These are phyloP conservation scores for Castanea crenata DNA, from an alignment of 306 rosid genomes.

Conservation along the genomic window DNA sequence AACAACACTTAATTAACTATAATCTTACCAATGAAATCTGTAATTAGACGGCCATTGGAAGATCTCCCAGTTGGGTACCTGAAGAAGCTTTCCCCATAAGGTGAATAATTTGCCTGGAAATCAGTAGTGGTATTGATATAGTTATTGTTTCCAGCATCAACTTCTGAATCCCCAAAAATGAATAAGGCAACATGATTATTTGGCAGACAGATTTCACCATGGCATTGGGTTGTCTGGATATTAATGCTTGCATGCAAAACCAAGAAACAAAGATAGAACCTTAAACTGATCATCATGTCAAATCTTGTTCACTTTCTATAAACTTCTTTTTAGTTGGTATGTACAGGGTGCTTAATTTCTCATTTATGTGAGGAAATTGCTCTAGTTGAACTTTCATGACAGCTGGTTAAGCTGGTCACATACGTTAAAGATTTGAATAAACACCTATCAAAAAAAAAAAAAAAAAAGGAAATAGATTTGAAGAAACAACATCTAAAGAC, in stretches of 20 bases:
- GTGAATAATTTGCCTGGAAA: not conserved
- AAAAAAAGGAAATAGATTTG: no score
- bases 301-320: not conserved
- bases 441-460: no score
- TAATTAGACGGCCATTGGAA: constrained; percentile 3
- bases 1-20: not conserved
- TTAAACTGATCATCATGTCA: constrained; percentile 12
- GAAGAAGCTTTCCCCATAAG: not conserved
- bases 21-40: constrained; percentile 48
- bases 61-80: not conserved
- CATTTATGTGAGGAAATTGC: no score
- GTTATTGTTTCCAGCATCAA: constrained; percentile 45
- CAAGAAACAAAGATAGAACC: constrained; percentile 10
- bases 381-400: no score
- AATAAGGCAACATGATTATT: constrained; percentile 30
- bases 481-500: no score
- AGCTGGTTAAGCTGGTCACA: no score
- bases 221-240: not conserved
- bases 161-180: constrained; percentile 59
- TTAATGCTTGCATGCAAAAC: not conserved
- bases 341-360: no score
- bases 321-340: not conserved
- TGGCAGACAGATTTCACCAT: constrained; percentile 10
- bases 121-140: not conserved
- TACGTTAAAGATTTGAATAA: no score